Evolutionary conservation across 495 filamentous ascomycete genomes (phyloP).

Genomic region (Haplographium delicatum): DNA sequence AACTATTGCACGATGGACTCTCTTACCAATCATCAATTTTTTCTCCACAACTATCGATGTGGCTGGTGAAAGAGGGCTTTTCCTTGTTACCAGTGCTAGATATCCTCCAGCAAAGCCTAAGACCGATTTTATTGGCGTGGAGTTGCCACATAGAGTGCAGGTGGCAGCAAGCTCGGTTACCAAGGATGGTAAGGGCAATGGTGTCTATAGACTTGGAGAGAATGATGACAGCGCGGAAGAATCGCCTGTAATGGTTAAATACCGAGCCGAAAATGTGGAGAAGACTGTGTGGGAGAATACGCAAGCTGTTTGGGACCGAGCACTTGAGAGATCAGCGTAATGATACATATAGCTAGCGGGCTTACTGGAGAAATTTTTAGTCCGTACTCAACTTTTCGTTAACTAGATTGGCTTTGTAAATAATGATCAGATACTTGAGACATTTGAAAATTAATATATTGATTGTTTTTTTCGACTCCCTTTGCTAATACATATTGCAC

Average conservation of each 20-base stretch:
- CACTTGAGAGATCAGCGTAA: slow-evolving; percentile 8
- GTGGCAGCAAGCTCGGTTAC: slow-evolving; percentile 10
- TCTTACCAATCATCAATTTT: slow-evolving; percentile 19
- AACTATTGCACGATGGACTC: slow-evolving; percentile 1
- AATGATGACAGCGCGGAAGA: slow-evolving; percentile 13
- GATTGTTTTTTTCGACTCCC: no score
- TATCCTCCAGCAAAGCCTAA: slow-evolving; percentile 18
- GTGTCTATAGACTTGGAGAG: slow-evolving; percentile 18
- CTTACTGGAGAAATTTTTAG: no score
- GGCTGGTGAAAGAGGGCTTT: slow-evolving; percentile 25
- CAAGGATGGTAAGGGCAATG: slow-evolving; percentile 19
- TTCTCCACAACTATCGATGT: slow-evolving; percentile 17
- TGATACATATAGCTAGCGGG: no score
- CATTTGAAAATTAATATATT: no score
- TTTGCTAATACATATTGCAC: no score
- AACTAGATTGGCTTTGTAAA: no score
- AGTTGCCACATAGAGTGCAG: slow-evolving; percentile 9
- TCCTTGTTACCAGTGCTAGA: slow-evolving; percentile 21
- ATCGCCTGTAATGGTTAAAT: slow-evolving; percentile 1
- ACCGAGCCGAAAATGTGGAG: slow-evolving; percentile 7
- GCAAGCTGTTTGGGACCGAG: slow-evolving; percentile 16
- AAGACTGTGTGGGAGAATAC: slow-evolving; percentile 22
- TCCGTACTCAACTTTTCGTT: no score
- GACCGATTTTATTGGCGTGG: slow-evolving; percentile 1
- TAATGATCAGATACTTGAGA: no score